Evolutionary conservation across 257 asterid genomes (phyloP), one percentile per base, ranked within the genome.

Genomic region (Thymus mandschuricus): DNA sequence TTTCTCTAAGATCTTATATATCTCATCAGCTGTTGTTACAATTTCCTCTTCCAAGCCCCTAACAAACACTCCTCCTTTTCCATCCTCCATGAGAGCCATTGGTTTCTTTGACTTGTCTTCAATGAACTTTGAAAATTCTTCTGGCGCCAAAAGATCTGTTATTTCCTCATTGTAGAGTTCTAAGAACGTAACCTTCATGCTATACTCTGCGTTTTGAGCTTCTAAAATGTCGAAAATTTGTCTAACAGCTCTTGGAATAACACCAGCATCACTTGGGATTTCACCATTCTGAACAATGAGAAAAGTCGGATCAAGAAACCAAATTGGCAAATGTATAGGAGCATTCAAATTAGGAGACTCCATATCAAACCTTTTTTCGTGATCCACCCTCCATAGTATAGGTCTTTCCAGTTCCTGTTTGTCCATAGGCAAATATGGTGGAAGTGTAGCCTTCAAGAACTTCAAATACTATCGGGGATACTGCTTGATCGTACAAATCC

Each of bases 341-440:
- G 43, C 66, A 46, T 6, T 57, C 27, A 30, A 72, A 35, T 51
- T 56, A 8, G 44, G 1, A 48, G 70, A 66, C 57, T 44, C 41
- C 15, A 62, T 34, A 73, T 35, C 64, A 44, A 45, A 94, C 99
- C 97, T 87, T 95, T 81, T 95, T 95, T 73, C 99, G 82, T 55
- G 91, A 89, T 79, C 99, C 99, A 70, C 98, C 99, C 88, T 92
- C 99, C 99, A 92, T 95, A 34, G 99, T 94, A 79, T 89, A 94
- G 34, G 99, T 91, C 79, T 94, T 89, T 79, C 99, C 99, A 0
- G 98, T 91, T 80, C 99, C 98, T 8, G 98, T 95, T 84, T 95
- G 99, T 57, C 99, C 98, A 79, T 95, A 95, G 30, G 99, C 99
- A 70, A 95, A 95, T 66, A 95, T 90, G 28, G 99, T 92, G 88